Percentiles rank a stretch among this genome's conserved stretches.
Evolutionary conservation across 257 asterid species (phyloP).

Genomic region (Petrea volubilis): DNA sequence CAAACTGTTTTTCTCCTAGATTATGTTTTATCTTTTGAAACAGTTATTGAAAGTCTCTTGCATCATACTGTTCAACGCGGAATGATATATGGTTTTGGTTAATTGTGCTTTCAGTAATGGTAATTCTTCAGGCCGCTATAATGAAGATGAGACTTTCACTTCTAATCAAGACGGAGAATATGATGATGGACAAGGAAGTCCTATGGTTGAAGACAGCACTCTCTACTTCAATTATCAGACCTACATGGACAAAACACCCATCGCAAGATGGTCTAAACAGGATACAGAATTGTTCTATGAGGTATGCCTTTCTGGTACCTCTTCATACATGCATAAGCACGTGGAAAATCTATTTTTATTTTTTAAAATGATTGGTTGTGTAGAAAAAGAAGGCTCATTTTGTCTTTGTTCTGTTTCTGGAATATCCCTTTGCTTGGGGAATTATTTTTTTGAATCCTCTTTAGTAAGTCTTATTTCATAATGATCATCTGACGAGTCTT

Average conservation of each 20-base stretch:
- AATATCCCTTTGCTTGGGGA: background rate
- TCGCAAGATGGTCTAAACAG: constrained; percentile 75
- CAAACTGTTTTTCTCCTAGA: background rate
- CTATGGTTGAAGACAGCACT: constrained; percentile 43
- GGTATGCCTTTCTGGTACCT: constrained; percentile 42
- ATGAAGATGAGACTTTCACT: constrained; percentile 39
- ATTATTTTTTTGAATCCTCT: constrained; percentile 5
- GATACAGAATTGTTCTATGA: constrained; percentile 87
- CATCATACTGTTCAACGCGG: background rate
- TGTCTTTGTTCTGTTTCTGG: background rate
- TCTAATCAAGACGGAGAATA: constrained; percentile 39
- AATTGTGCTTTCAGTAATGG: constrained; percentile 46
- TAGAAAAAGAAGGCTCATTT: background rate
- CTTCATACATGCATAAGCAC: background rate
- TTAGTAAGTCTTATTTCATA: no score
- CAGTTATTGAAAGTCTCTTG: background rate
- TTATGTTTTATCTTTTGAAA: background rate
- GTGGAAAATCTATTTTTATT: background rate
- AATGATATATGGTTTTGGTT: constrained; percentile 17
- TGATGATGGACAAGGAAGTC: constrained; percentile 41
- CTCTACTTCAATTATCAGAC: constrained; percentile 73
- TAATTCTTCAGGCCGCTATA: constrained; percentile 36
- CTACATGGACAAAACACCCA: constrained; percentile 71
- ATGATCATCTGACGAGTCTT: no score
- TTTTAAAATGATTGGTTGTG: background rate